Evolutionary conservation across 106 monocot genomes (phyloP), one percentile per base, ranked within the genome.

Genomic region (Acorus calamus): DNA sequence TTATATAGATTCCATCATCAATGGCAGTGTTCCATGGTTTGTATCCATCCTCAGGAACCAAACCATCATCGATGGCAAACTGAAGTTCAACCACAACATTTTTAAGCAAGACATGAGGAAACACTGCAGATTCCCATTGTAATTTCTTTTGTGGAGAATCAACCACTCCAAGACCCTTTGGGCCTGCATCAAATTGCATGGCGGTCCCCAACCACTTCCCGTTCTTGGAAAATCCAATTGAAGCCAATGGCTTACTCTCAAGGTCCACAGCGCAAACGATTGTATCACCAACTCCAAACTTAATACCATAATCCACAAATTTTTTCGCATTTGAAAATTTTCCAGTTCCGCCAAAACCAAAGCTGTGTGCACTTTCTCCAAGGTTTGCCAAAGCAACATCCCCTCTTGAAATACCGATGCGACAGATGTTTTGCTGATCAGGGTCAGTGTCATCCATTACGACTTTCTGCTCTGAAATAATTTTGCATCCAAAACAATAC

Each of bases 401-500:
- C 47, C 78, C 80, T 59, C 78, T 75, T 47, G 83, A 88, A 44
- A 88, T 73, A 47, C 88, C 88, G 58, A 87, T 60, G 50, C 87
- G 87, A 63, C 69, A 73, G 11, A 88, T 53, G 71, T 88, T 83
- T 50, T 75, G 78, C 58, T 83, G 78, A 67, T 83, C 83, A 49
- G 75, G 43, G 0, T 75, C 59, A 14, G 83, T 83, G 66, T 83
- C 83, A 7, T 66, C 69, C 83, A 88, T 73, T 13, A 73, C 70
- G 59, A 83, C 88, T 4, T 12, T 52, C 63, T 88, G 83, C 46
- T 83, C 70, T 8, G 80, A 72, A 61, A 83, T 51, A 49, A 88
- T 69, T 70, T 80, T 83, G 73, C 88, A 88, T 41, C 88, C 88
- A 70, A 88, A 88, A 46, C 83, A 88, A 60, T 88, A 88, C 64